These are phyloP conservation scores for Colletotrichum sp. DNA, from an alignment of 2,329 filamentous ascomycete species.

Conservation along the genomic window DNA sequence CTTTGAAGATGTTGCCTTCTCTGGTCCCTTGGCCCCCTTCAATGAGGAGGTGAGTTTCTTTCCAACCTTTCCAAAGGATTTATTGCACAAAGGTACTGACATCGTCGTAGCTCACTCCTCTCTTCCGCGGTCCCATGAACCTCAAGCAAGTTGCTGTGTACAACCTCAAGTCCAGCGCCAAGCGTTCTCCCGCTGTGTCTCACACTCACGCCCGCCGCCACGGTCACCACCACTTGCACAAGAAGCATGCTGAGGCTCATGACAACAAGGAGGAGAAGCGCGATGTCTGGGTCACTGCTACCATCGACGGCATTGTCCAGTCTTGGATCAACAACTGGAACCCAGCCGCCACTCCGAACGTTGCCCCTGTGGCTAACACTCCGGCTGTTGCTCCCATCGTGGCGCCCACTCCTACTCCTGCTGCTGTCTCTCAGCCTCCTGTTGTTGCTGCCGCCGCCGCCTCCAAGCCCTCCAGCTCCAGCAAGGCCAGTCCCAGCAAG, in stretches of 20 bases:
- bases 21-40: conserved; percentile 68
- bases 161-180: conserved; percentile 47
- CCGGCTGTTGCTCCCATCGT: conserved; percentile 20
- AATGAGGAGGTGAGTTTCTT: conserved; percentile 68
- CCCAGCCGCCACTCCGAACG: conserved; percentile 33
- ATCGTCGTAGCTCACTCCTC: conserved; percentile 65
- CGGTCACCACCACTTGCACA: conserved; percentile 57
- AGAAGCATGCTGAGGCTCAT: conserved; percentile 40
- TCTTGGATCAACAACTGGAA: conserved; percentile 65
- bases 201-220: conserved; percentile 37
- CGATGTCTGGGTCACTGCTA: conserved; percentile 55
- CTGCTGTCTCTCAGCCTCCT: conserved; percentile 19
- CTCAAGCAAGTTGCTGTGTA: conserved; percentile 75
- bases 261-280: conserved; percentile 48
- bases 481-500: conserved; percentile 19
- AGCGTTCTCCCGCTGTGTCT: conserved; percentile 29
- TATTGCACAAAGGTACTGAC: conserved; percentile 11
- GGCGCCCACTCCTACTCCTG: conserved; percentile 2
- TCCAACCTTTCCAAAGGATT: neutral
- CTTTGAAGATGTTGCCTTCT: conserved; percentile 56
- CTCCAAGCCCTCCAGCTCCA: conserved; percentile 16
- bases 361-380: conserved; percentile 3
- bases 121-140: conserved; percentile 73
- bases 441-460: neutral
- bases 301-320: conserved; percentile 61